Percentiles rank a stretch among this genome's conserved stretches.
Conservation (phyloP, 106 monocot genomes). For the Agapanthus africanus region DNA sequence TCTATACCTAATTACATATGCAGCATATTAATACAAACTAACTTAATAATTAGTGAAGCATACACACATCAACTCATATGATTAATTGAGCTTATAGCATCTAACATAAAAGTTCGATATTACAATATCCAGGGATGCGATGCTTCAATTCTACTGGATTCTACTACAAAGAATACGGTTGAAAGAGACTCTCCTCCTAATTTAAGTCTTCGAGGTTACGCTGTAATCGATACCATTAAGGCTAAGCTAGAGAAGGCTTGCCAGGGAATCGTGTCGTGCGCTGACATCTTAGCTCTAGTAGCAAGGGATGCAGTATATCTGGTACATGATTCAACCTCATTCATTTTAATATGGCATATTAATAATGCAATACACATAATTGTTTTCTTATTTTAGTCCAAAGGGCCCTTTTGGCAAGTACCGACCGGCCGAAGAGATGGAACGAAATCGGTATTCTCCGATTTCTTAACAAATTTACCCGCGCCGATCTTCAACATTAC, state of each 20-base stretch:
- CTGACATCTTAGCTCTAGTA: conserved; percentile 8
- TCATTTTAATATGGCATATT: neutral
- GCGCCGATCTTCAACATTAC: conserved; percentile 8
- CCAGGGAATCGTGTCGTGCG: conserved; percentile 3
- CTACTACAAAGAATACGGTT: neutral
- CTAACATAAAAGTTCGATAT: neutral
- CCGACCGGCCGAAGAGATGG: conserved; percentile 20
- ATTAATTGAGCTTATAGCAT: neutral
- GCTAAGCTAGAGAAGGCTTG: neutral
- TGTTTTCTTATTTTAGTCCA: too few relatives aligned
- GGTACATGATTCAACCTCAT: neutral
- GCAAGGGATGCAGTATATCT: conserved; percentile 1
- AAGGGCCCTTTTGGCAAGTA: conserved; percentile 6
- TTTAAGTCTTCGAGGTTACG: conserved; percentile 5
- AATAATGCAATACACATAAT: neutral
- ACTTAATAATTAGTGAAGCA: neutral
- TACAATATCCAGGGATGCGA: conserved; percentile 11
- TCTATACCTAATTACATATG: neutral
- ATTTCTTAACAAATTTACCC: neutral
- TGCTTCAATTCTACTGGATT: conserved; percentile 14
- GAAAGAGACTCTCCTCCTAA: conserved; percentile 3
- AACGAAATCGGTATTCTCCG: neutral
- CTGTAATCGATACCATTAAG: conserved; percentile 10
- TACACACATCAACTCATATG: neutral
- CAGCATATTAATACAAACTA: neutral